A percentile compares a stretch with the other conserved stretches of the same genome.
Evolutionary conservation across 1,139 yeast genomes (phyloP).

Genomic region (Diutina catenulata): DNA sequence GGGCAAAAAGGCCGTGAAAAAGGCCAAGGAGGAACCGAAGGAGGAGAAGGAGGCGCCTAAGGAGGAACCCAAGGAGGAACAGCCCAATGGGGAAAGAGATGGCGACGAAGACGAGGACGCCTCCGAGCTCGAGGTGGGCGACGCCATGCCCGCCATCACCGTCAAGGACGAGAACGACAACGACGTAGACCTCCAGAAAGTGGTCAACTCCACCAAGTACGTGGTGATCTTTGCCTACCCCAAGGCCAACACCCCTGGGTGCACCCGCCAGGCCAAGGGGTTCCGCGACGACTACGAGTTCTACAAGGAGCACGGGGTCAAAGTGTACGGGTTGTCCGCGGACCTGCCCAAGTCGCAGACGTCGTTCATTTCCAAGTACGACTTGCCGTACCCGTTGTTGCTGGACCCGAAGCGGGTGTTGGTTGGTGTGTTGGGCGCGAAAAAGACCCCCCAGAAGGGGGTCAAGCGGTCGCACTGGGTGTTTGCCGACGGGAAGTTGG

Average conservation of each 20-base stretch:
- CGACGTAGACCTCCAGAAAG: constrained; percentile 37
- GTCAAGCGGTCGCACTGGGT: constrained; percentile 85
- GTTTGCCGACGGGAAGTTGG: constrained; percentile 65
- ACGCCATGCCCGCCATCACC: constrained; percentile 51
- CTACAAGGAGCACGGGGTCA: constrained; percentile 37
- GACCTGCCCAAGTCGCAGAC: constrained; percentile 69
- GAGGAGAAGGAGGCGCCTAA: not conserved
- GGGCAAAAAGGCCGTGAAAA: not conserved
- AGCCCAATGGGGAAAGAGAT: constrained; percentile 9
- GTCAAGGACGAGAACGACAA: constrained; percentile 60
- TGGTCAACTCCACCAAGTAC: constrained; percentile 35
- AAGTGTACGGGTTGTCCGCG: constrained; percentile 59
- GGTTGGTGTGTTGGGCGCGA: constrained; percentile 71
- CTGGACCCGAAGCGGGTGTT: constrained; percentile 65
- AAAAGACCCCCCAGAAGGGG: constrained; percentile 66
- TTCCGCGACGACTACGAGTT: constrained; percentile 57
- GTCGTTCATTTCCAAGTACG: constrained; percentile 61
- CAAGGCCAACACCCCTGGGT: constrained; percentile 89
- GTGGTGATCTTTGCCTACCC: constrained; percentile 75
- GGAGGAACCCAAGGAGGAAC: constrained; percentile 9
- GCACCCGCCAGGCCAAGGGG: constrained; percentile 88
- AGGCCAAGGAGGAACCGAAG: not conserved
- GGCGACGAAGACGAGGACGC: constrained; percentile 6
- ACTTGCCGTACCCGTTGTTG: constrained; percentile 59
- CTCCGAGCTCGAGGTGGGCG: constrained; percentile 49